Base-by-base conservation (phyloP, 371 early-diverging fungal genomes). In the Mortierella sp. region DNA sequence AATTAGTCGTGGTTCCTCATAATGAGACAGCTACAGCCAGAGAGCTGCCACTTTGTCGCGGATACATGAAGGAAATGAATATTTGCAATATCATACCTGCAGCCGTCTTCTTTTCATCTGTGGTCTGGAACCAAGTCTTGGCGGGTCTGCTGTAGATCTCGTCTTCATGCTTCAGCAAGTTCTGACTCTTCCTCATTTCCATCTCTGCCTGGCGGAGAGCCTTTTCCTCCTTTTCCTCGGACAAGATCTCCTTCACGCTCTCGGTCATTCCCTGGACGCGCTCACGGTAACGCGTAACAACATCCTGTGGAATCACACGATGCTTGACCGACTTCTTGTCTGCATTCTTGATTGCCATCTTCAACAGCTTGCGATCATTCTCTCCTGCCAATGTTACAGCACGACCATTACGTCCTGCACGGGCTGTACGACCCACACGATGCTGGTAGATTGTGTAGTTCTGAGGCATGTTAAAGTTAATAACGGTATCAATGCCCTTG, bases 401-500 rank as follows among this genome's bases (percentile, higher is more conserved):
- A 56, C 93, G 85, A 71, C 98, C 98, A 46, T 81, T 85, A 31
- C 92, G 87, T 12, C 92, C 95, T 44, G 96, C 99, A 89, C 99
- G 92, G 24, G 99, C 99, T 13, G 99, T 99, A 82, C 99, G 91
- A 66, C 99, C 99, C 40, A 99, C 96, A 74, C 99, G 88, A 84
- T 99, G 99, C 57, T 99, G 89, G 81, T 99, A 99, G 78, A 95
- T 94, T 46, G 93, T 89, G 81, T 96, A 96, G 69, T 91, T 91
- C 43, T 84, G 87, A 22, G 99, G 99, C 96, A 99, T 98, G 66
- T 98, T 96, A 82, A 94, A 99, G 85, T 99, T 99, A 81, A 99
- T 97, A 57, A 99, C 99, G 1, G 97, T 94, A 54, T 97, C 92
- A 57, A 99, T 93, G 31, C 99, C 99, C 73, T 95, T 91, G 68